A percentile compares a stretch with the other conserved stretches of the same genome.
Conservation (phyloP, 352 stramenopile genomes). For the Pythium phragmitis region DNA sequence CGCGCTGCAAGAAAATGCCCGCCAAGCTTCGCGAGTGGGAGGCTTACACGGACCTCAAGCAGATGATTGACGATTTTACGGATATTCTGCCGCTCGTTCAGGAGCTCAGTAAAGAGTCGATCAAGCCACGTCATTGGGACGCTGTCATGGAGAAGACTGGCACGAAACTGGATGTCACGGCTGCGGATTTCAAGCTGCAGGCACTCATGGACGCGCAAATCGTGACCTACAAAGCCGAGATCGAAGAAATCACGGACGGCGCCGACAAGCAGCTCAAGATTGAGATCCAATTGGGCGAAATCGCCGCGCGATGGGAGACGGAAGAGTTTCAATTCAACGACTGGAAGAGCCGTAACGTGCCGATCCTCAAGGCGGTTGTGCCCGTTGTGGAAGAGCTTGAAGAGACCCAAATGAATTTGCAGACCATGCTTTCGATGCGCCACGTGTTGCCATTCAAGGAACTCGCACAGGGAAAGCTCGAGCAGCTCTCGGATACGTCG, state of each 20-base stretch:
- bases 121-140: slow-evolving; percentile 96
- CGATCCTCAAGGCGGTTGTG: slow-evolving; percentile 95
- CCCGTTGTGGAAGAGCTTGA: slow-evolving; percentile 97
- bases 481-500: slow-evolving; percentile 94
- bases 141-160: slow-evolving; percentile 95
- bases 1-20: slow-evolving; percentile 97
- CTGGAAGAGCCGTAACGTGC: slow-evolving; percentile 93
- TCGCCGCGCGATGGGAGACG: slow-evolving; percentile 91
- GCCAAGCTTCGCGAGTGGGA: slow-evolving; percentile 96
- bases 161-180: slow-evolving; percentile 92
- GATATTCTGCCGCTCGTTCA: slow-evolving; percentile 95
- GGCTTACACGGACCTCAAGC: slow-evolving; percentile 95
- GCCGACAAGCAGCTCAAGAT: slow-evolving; percentile 99
- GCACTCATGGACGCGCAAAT: slow-evolving; percentile 94
- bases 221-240: slow-evolving; percentile 90
- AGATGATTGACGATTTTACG: slow-evolving; percentile 98
- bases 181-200: slow-evolving; percentile 95
- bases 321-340: slow-evolving; percentile 96
- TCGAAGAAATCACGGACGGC: slow-evolving; percentile 97
- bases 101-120: slow-evolving; percentile 96
- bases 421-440: slow-evolving; percentile 98
- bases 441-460: slow-evolving; percentile 97
- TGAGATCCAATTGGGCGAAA: slow-evolving; percentile 93
- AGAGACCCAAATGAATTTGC: slow-evolving; percentile 97
- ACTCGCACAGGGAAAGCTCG: slow-evolving; percentile 92